A percentile compares a stretch with the other conserved stretches of the same genome.
Conservation (phyloP, 1,284 basidiomycete species). For the Malassezia furfur region DNA sequence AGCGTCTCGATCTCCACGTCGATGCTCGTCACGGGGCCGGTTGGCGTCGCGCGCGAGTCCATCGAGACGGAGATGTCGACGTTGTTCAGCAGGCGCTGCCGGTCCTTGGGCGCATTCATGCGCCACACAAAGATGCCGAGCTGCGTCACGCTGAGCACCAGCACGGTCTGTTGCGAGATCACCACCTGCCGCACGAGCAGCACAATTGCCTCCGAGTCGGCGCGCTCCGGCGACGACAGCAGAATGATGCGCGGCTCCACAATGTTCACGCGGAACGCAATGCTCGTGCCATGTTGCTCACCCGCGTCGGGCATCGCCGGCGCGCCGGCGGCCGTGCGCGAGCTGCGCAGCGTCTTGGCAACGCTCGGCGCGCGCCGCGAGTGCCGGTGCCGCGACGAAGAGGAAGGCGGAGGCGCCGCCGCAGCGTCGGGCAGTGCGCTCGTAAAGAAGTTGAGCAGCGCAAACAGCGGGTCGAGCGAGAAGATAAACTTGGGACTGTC, state of each 20-base stretch:
- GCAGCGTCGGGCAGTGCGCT: not conserved
- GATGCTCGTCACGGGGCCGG: constrained; percentile 70
- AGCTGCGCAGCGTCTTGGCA: not conserved
- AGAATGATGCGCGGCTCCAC: constrained; percentile 84
- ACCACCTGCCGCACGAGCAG: constrained; percentile 73
- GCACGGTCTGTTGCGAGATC: constrained; percentile 82
- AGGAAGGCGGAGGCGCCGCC: not conserved
- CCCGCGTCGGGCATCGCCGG: not conserved
- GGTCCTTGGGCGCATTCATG: constrained; percentile 77
- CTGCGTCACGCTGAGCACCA: constrained; percentile 70
- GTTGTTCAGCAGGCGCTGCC: constrained; percentile 84
- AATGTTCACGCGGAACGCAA: constrained; percentile 72
- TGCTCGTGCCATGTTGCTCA: not conserved
- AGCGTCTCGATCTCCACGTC: constrained; percentile 70
- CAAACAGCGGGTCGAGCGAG: constrained; percentile 82
- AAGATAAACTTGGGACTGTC: constrained; percentile 92
- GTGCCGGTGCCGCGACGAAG: not conserved
- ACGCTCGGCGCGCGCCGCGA: not conserved
- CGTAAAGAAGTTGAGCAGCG: constrained; percentile 70
- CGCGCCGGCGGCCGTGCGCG: not conserved
- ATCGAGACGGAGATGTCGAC: constrained; percentile 78
- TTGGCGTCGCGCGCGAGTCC: constrained; percentile 66
- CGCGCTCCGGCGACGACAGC: constrained; percentile 71
- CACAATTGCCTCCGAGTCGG: constrained; percentile 76
- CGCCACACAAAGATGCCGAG: constrained; percentile 84